phyloP scores from a whole-genome alignment of 2,329 filamentous ascomycete genomes.

The Diplodia corticola region DNA sequence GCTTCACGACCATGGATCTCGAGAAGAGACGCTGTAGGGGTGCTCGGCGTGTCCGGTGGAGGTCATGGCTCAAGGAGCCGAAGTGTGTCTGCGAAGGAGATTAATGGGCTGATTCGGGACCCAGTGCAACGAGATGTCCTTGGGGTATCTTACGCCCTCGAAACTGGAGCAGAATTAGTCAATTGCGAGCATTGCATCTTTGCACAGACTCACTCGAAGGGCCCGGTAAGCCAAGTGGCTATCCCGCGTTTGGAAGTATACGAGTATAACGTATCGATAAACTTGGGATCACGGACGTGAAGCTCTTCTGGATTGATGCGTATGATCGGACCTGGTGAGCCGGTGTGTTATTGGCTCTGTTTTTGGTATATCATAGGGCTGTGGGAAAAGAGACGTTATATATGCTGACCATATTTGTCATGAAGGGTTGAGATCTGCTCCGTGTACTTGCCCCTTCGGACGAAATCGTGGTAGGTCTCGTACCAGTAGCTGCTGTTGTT shows the following conservation, averaged over 20 bases:
- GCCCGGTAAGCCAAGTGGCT: background rate
- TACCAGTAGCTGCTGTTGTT: constrained; percentile 24
- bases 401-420: constrained; percentile 35
- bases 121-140: background rate
- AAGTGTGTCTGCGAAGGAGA: constrained; percentile 5
- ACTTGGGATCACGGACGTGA: constrained; percentile 44
- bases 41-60: constrained; percentile 29
- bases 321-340: constrained; percentile 40
- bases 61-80: constrained; percentile 14
- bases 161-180: background rate
- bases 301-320: constrained; percentile 46
- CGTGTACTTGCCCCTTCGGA: constrained; percentile 34
- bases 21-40: constrained; percentile 25
- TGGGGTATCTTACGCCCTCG: background rate
- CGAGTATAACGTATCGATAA: constrained; percentile 38
- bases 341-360: background rate
- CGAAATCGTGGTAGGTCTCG: constrained; percentile 41
- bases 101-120: background rate
- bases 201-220: background rate
- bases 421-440: constrained; percentile 40
- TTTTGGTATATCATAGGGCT: background rate
- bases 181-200: background rate
- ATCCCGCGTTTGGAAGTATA: constrained; percentile 24
- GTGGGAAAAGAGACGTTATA: background rate
- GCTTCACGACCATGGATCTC: constrained; percentile 17